These are phyloP conservation scores for Neospermospora avenae DNA, from an alignment of 2,329 filamentous ascomycete genomes.

Conservation along the genomic window DNA sequence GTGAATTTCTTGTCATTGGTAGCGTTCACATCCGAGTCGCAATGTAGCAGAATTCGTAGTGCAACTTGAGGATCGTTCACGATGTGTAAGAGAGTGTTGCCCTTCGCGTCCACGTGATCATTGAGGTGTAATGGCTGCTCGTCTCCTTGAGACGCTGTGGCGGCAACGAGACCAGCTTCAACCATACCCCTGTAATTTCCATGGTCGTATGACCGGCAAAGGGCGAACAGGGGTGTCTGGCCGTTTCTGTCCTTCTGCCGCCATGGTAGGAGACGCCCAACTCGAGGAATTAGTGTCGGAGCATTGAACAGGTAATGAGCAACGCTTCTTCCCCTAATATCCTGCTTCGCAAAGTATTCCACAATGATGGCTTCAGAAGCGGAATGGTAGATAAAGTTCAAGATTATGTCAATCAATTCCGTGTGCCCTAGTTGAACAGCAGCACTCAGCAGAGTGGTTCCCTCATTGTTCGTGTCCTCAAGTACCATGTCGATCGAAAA, in stretches of 20 bases:
- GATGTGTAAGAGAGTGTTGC: slow-evolving; percentile 94
- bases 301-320: slow-evolving; percentile 97
- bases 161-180: slow-evolving; percentile 70
- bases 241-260: slow-evolving; percentile 90
- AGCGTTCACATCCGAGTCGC: slow-evolving; percentile 94
- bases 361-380: slow-evolving; percentile 54
- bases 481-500: slow-evolving; percentile 70
- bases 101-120: slow-evolving; percentile 87
- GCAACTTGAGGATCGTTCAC: slow-evolving; percentile 82
- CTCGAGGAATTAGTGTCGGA: slow-evolving; percentile 71
- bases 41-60: slow-evolving; percentile 70
- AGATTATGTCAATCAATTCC: slow-evolving; percentile 70
- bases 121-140: slow-evolving; percentile 80
- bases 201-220: slow-evolving; percentile 95
- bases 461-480: slow-evolving; percentile 83
- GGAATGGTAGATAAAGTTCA: slow-evolving; percentile 64
- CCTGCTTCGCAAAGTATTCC: slow-evolving; percentile 71
- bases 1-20: slow-evolving; percentile 95
- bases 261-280: slow-evolving; percentile 83
- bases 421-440: slow-evolving; percentile 81
- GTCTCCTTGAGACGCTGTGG: slow-evolving; percentile 72
- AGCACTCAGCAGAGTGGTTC: slow-evolving; percentile 83
- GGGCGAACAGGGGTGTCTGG: slow-evolving; percentile 93
- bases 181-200: slow-evolving; percentile 85
- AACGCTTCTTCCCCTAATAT: slow-evolving; percentile 80